phyloP scores from a whole-genome alignment of 345 rosid genomes.

The Gossypium australe region DNA sequence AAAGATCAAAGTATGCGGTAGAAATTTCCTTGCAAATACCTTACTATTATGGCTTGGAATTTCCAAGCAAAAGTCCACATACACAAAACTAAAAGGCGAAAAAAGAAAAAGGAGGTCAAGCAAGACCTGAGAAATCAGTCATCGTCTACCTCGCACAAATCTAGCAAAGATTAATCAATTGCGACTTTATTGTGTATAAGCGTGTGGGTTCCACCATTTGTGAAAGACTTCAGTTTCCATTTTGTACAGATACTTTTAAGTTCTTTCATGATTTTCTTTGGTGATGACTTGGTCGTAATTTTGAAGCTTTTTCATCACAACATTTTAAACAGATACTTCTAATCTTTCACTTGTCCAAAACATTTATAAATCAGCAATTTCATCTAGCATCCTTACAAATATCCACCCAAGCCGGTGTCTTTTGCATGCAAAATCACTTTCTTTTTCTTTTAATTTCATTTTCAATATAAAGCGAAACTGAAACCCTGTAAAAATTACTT shows the following conservation, averaged over 20 bases:
- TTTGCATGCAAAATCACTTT: background rate
- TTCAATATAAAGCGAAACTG: background rate
- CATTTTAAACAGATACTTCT: too few species aligned
- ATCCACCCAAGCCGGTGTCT: background rate
- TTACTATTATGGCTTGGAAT: background rate
- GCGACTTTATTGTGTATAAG: constrained; percentile 20
- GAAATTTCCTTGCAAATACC: background rate
- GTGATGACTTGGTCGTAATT: constrained; percentile 13
- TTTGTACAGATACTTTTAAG: background rate
- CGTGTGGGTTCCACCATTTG: constrained; percentile 44
- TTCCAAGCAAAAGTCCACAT: constrained; percentile 30
- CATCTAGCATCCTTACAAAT: constrained; percentile 11
- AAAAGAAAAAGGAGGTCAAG: constrained; percentile 15
- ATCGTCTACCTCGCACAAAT: background rate
- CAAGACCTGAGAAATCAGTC: constrained; percentile 7
- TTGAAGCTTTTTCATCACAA: background rate
- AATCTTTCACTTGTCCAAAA: too few species aligned
- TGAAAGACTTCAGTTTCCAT: background rate
- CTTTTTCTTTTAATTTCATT: background rate
- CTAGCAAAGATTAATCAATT: background rate
- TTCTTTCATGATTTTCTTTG: too few species aligned
- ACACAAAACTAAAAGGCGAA: constrained; percentile 6
- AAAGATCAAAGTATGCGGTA: constrained; percentile 14
- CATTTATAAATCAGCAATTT: background rate
- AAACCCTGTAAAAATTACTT: background rate